These are phyloP conservation scores for Chlamydomonas incerta DNA, from an alignment of 139 green algal species.

Conservation along the genomic window DNA sequence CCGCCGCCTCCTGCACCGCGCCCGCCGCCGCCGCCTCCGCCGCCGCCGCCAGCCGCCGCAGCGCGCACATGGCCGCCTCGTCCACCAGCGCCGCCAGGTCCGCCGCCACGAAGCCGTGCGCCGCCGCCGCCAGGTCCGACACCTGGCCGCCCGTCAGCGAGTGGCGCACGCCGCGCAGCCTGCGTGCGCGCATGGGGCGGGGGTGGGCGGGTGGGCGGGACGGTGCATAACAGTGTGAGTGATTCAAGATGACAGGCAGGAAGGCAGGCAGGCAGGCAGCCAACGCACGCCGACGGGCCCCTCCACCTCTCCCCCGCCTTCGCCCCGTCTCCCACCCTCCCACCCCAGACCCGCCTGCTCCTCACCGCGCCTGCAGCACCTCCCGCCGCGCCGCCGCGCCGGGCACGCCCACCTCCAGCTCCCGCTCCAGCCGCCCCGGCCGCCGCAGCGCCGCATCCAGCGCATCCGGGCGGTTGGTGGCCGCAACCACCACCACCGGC, in stretches of 20 bases:
- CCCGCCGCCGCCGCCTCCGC: slow-evolving; percentile 7
- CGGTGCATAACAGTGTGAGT: too few relatives aligned
- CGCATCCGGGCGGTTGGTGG: slow-evolving; percentile 91
- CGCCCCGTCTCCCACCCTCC: slow-evolving; percentile 47
- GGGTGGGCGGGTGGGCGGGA: too few relatives aligned
- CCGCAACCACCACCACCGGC: slow-evolving; percentile 89
- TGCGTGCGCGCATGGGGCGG: slow-evolving; percentile 1
- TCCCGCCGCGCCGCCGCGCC: slow-evolving; percentile 65
- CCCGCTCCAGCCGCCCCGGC: slow-evolving; percentile 94
- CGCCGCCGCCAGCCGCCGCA: slow-evolving; percentile 46
- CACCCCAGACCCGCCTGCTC: background rate
- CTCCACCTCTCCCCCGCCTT: too few relatives aligned
- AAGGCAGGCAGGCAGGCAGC: too few relatives aligned
- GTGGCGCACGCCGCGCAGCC: slow-evolving; percentile 58
- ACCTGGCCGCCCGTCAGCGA: slow-evolving; percentile 66
- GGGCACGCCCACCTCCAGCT: slow-evolving; percentile 91
- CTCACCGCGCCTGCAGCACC: slow-evolving; percentile 80
- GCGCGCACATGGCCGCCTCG: slow-evolving; percentile 77
- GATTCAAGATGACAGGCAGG: too few relatives aligned
- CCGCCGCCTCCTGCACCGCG: background rate
- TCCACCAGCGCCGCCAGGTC: slow-evolving; percentile 85
- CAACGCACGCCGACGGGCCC: too few relatives aligned
- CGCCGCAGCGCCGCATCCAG: slow-evolving; percentile 90
- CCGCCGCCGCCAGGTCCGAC: slow-evolving; percentile 62
- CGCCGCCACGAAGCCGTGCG: slow-evolving; percentile 86